Percentiles rank a stretch among this genome's conserved stretches.
These are phyloP conservation scores for Angomonas desouzai DNA, from an alignment of 208 protist genomes.

Conservation along the genomic window DNA sequence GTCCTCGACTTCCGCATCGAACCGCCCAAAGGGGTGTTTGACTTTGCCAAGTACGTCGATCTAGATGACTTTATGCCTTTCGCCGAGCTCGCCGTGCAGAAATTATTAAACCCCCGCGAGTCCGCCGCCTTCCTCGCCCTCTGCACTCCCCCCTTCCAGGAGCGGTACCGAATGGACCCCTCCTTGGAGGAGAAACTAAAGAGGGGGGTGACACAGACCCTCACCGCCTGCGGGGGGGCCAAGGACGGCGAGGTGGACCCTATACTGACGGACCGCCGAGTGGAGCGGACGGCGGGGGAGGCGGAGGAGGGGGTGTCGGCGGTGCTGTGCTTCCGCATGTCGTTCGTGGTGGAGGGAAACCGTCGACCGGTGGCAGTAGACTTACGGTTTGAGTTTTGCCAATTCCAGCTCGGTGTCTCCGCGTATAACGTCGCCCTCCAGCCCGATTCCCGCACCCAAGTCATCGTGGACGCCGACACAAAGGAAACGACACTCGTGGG, in stretches of 20 bases:
- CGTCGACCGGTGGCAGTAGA: constrained; percentile 50
- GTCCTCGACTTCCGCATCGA: constrained; percentile 74
- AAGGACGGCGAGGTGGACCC: constrained; percentile 22
- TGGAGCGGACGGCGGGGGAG: constrained; percentile 15
- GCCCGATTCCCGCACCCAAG: constrained; percentile 49
- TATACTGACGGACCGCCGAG: constrained; percentile 24
- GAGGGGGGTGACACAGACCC: constrained; percentile 34
- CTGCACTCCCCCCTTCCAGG: constrained; percentile 43
- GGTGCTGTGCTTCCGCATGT: constrained; percentile 53
- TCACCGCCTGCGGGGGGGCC: constrained; percentile 33
- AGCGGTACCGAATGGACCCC: constrained; percentile 35
- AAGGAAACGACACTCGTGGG: background rate
- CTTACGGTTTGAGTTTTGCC: constrained; percentile 55
- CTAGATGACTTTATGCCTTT: constrained; percentile 72
- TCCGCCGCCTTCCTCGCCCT: constrained; percentile 15
- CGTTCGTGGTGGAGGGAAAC: constrained; percentile 46
- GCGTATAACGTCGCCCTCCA: constrained; percentile 53
- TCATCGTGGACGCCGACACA: constrained; percentile 14
- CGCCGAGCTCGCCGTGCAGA: constrained; percentile 60
- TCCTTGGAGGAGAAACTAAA: constrained; percentile 33
- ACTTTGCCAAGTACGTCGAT: constrained; percentile 58
- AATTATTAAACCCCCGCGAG: constrained; percentile 35
- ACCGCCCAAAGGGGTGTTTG: constrained; percentile 35
- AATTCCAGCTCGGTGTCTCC: constrained; percentile 47
- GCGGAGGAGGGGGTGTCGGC: constrained; percentile 10